Evolutionary conservation across 139 green algal species (phyloP), one percentile per base, ranked within the genome.

Genomic region (Raphidocelis subcapitata): DNA sequence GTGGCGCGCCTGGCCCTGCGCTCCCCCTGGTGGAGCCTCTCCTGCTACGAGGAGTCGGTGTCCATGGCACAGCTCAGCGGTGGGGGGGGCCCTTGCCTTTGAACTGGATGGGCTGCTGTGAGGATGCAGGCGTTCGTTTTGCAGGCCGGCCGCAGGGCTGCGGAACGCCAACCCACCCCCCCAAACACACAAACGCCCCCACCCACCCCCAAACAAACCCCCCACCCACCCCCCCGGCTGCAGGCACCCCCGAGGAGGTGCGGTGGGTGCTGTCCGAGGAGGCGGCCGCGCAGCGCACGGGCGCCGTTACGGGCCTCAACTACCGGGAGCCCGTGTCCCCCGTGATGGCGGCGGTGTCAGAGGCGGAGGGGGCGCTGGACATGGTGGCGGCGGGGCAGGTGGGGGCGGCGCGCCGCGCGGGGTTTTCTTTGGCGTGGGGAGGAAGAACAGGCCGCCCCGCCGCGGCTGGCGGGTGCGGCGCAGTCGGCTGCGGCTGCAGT

Each of bases 1-100:
- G 86, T 86, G 74, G 75, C 83, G 1, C 28, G 57, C 2, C 76
- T 92, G 12, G 81, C 84, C 1, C 79, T 95, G 65, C 80, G 86
- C 20, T 73, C 88, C 69, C 90, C 90, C 20, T 94, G 89, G 90
- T 94, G 89, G 89, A 88, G 74, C 0, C 79, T 95, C 32, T n/a
- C 15, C 0, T 59, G 79, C n/a, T 90, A 86, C 44, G 67, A 72
- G 2, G 41, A 54, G 1, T 76, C 85, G 5, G 65, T 54, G 28
- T 41, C 65, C 21, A 65, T 81, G 10, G 88, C 81, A 0, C 56
- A 67, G 59, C 60, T 94, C n/a, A 29, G 46, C 1, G 79, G 72
- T 2, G 54, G 74, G n/a, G 65, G n/a, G n/a, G n/a, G n/a, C n/a
- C n/a, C n/a, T n/a, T n/a, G n/a, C n/a, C n/a, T n/a, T n/a, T n/a